Conservation (phyloP, 164 flowering plant genomes). For the Buxus sempervirens region DNA sequence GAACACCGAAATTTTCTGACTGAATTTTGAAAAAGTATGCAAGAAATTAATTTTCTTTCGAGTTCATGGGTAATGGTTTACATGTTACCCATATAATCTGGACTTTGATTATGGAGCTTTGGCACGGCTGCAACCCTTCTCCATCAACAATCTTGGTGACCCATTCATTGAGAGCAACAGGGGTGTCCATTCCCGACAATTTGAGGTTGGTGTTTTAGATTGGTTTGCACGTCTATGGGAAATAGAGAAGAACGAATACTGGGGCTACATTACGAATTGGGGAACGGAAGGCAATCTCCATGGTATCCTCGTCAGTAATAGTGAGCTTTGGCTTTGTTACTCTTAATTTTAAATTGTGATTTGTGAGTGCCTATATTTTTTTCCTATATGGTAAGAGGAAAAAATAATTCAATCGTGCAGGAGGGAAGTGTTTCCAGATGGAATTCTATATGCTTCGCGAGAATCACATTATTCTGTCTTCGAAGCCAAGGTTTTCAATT, state of each 20-base stretch:
- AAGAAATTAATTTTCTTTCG: too few relatives aligned
- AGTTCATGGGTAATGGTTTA: constrained; percentile 7
- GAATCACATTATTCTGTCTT: too few relatives aligned
- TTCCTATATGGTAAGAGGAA: not conserved
- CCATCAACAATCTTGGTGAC: constrained; percentile 96
- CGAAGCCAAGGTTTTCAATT: too few relatives aligned
- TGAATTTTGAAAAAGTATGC: too few relatives aligned
- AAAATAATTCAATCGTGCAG: not conserved
- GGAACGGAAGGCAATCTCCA: constrained; percentile 99
- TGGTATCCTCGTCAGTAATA: constrained; percentile 75
- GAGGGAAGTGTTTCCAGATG: too few relatives aligned
- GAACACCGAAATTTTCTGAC: too few relatives aligned
- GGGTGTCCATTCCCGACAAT: constrained; percentile 96
- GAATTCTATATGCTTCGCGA: too few relatives aligned
- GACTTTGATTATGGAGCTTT: constrained; percentile 97
- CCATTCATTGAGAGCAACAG: constrained; percentile 99
- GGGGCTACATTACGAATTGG: constrained; percentile 94
- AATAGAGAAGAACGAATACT: constrained; percentile 81
- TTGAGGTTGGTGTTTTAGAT: too few relatives aligned
- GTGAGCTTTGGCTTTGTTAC: constrained; percentile 5
- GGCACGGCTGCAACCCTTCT: constrained; percentile 88
- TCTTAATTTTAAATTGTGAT: not conserved
- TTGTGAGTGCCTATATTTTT: not conserved
- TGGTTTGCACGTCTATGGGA: constrained; percentile 99
- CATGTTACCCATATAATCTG: constrained; percentile 96